Evolutionary conservation across 306 rosid species (phyloP).

Genomic region (Rubus parviflorus): DNA sequence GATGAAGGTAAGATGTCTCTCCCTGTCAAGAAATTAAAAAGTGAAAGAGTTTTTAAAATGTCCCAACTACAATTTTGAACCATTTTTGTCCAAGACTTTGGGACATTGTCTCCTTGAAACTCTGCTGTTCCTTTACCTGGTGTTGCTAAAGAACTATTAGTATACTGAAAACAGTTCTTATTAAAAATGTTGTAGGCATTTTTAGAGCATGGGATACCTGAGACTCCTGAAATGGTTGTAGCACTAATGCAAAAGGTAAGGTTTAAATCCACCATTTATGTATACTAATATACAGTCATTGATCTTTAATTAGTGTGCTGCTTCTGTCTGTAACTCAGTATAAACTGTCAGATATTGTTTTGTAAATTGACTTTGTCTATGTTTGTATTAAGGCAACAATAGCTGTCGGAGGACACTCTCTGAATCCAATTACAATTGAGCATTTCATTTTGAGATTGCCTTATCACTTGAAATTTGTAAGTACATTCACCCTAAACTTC

Average conservation of each 20-base stretch:
- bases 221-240: slow-evolving; percentile 89
- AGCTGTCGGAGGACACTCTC: slow-evolving; percentile 74
- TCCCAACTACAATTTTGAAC: background rate
- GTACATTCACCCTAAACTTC: slow-evolving; percentile 23
- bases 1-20: slow-evolving; percentile 62
- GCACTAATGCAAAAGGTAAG: slow-evolving; percentile 90
- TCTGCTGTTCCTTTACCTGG: background rate
- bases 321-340: background rate
- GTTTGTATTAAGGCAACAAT: slow-evolving; percentile 64
- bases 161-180: slow-evolving; percentile 12
- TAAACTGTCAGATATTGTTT: background rate
- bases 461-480: slow-evolving; percentile 92
- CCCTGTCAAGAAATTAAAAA: background rate
- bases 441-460: slow-evolving; percentile 94
- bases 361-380: slow-evolving; percentile 3
- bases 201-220: slow-evolving; percentile 84
- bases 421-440: slow-evolving; percentile 89
- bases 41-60: background rate
- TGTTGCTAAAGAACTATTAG: background rate
- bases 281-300: background rate
- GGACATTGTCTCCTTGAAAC: background rate
- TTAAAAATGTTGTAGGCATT: slow-evolving; percentile 56
- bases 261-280: slow-evolving; percentile 10
- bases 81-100: background rate
- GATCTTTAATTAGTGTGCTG: background rate